Evolutionary conservation across 2,329 filamentous ascomycete genomes (phyloP).

Genomic region (Neofusicoccum laricinum): DNA sequence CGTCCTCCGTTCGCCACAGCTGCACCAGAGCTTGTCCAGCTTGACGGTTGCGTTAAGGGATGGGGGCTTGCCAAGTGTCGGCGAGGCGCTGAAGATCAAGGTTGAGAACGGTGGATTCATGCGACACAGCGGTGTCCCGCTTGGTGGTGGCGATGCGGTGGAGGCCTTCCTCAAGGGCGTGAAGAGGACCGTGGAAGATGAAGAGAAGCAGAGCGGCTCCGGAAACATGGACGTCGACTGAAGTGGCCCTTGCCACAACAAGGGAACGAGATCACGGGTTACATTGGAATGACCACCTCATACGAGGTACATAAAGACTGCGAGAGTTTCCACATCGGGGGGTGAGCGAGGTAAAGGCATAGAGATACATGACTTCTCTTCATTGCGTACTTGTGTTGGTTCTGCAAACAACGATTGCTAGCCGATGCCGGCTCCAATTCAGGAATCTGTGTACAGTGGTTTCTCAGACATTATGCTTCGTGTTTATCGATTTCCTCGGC

Average conservation of each 20-base stretch:
- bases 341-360: neutral
- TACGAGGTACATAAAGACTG: neutral
- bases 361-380: no score
- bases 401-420: no score
- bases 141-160: slow-evolving; percentile 85
- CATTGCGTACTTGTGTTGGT: no score
- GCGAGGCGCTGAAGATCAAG: slow-evolving; percentile 77
- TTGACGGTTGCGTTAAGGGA: slow-evolving; percentile 86
- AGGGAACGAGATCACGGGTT: neutral
- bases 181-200: slow-evolving; percentile 67
- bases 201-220: slow-evolving; percentile 23
- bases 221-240: slow-evolving; percentile 16
- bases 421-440: no score
- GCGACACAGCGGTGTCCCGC: slow-evolving; percentile 71
- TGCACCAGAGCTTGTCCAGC: slow-evolving; percentile 80
- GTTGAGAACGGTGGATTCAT: slow-evolving; percentile 84
- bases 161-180: slow-evolving; percentile 90
- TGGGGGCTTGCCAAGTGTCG: slow-evolving; percentile 84
- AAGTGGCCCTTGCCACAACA: neutral
- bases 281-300: neutral
- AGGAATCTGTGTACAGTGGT: no score
- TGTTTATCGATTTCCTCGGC: no score
- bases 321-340: neutral
- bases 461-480: no score
- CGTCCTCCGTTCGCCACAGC: slow-evolving; percentile 85